Percentiles rank a stretch among this genome's conserved stretches.
phyloP scores from a whole-genome alignment of 1,139 yeast species.

The Suhomyces bribrorum region DNA sequence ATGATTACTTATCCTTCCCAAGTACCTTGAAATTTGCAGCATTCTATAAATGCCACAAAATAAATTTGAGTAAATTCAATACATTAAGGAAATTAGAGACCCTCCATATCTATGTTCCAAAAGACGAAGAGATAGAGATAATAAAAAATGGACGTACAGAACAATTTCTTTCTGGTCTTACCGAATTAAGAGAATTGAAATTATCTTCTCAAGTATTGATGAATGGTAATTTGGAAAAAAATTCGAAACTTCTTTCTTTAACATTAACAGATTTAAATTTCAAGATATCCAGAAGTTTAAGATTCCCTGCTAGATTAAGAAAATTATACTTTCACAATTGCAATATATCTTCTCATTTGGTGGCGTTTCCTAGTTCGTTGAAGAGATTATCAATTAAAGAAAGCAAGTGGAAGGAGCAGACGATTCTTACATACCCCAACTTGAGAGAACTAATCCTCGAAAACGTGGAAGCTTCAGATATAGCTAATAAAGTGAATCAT shows the following conservation, averaged over 20 bases:
- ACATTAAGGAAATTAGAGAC: slow-evolving; percentile 14
- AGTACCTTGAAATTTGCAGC: slow-evolving; percentile 12
- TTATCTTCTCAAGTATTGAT: slow-evolving; percentile 11
- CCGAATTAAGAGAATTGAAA: slow-evolving; percentile 12
- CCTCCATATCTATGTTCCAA: slow-evolving; percentile 10
- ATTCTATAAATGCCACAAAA: slow-evolving; percentile 10
- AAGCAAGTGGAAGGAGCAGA: slow-evolving; percentile 17
- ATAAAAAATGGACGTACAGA: slow-evolving; percentile 13
- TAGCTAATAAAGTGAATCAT: slow-evolving; percentile 10
- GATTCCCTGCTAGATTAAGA: slow-evolving; percentile 13
- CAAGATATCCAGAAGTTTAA: slow-evolving; percentile 13
- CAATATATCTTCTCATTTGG: slow-evolving; percentile 15
- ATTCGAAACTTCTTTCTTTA: slow-evolving; percentile 11
- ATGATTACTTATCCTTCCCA: slow-evolving; percentile 13
- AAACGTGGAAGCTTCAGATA: slow-evolving; percentile 10
- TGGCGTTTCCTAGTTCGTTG: slow-evolving; percentile 14
- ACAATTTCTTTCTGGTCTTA: slow-evolving; percentile 12
- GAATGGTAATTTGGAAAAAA: slow-evolving; percentile 13
- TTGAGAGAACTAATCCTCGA: slow-evolving; percentile 14
- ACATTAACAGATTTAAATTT: slow-evolving; percentile 14
- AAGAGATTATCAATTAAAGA: slow-evolving; percentile 11
- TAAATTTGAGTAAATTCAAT: slow-evolving; percentile 17
- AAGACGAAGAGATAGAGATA: slow-evolving; percentile 9
- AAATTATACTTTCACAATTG: slow-evolving; percentile 15
- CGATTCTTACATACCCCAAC: slow-evolving; percentile 9